Evolutionary conservation across 305 asterid genomes (phyloP).

Genomic region (Fraxinus nigra): DNA sequence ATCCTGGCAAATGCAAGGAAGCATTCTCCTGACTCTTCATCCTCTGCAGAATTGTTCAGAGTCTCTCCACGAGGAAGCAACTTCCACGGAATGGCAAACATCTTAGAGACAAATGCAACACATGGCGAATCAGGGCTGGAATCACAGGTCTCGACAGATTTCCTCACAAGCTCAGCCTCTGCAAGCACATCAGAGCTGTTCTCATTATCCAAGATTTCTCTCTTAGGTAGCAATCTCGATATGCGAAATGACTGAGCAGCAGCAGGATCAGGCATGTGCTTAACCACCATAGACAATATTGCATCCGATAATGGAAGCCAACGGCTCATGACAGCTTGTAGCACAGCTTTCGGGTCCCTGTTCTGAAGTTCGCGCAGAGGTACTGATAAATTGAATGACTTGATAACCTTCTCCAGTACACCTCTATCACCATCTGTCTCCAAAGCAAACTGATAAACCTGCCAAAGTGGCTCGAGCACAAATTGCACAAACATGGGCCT

Average conservation of each 20-base stretch:
- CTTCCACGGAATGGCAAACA: conserved; percentile 84
- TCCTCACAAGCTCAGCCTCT: conserved; percentile 68
- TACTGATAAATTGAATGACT: conserved; percentile 66
- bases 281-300: conserved; percentile 73
- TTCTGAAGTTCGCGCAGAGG: conserved; percentile 85
- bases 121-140: conserved; percentile 67
- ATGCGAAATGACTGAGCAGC: conserved; percentile 77
- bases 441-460: conserved; percentile 67
- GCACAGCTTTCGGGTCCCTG: conserved; percentile 76
- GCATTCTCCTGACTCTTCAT: conserved; percentile 81
- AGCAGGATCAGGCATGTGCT: conserved; percentile 73
- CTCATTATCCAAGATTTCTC: conserved; percentile 36
- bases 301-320: conserved; percentile 91
- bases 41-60: conserved; percentile 36
- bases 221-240: conserved; percentile 75
- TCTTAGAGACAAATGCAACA: conserved; percentile 86
- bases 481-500: conserved; percentile 88
- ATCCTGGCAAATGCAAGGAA: conserved; percentile 96
- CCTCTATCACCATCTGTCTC: conserved; percentile 54
- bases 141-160: conserved; percentile 78
- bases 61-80: conserved; percentile 84
- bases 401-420: conserved; percentile 62
- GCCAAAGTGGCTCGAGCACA: conserved; percentile 92
- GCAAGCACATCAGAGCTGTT: conserved; percentile 51
- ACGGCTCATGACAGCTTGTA: conserved; percentile 87